Evolutionary conservation across 371 early-diverging fungal genomes (phyloP).

Genomic region (Mucor sp.): DNA sequence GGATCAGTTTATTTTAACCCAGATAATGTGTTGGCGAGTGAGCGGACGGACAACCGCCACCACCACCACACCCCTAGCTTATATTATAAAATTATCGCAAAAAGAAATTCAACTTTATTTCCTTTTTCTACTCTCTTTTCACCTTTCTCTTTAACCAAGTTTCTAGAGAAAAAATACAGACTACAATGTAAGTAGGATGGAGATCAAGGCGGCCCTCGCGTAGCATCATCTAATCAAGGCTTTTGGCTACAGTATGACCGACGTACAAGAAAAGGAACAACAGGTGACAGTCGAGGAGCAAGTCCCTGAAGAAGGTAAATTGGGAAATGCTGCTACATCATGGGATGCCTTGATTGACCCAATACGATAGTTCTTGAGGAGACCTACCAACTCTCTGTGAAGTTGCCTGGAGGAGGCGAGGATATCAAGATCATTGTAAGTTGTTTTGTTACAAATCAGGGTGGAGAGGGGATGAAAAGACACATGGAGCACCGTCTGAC

Average conservation of each 20-base stretch:
- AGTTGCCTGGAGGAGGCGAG: slow-evolving; percentile 56
- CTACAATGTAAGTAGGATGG: background rate
- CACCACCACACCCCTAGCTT: background rate
- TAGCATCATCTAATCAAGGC: background rate
- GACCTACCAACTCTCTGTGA: slow-evolving; percentile 60
- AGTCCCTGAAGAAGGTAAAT: slow-evolving; percentile 24
- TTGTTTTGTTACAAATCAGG: background rate
- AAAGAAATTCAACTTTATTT: background rate
- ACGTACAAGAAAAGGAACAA: slow-evolving; percentile 14
- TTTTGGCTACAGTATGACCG: background rate
- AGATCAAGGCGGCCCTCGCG: too few species aligned
- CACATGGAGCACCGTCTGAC: background rate
- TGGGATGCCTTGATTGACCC: background rate
- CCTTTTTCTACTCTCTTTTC: slow-evolving; percentile 2
- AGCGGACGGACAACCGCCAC: background rate
- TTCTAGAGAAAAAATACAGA: background rate
- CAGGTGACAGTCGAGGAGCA: slow-evolving; percentile 15
- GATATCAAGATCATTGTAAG: slow-evolving; percentile 58
- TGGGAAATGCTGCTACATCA: background rate
- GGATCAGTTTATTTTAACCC: background rate
- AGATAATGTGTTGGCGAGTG: background rate
- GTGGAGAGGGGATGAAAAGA: background rate
- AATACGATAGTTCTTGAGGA: slow-evolving; percentile 44
- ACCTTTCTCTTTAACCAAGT: background rate
- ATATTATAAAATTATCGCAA: background rate